Evolutionary conservation across 495 filamentous ascomycete genomes (phyloP), one percentile per base, ranked within the genome.

Genomic region (Penicillium paradoxum): DNA sequence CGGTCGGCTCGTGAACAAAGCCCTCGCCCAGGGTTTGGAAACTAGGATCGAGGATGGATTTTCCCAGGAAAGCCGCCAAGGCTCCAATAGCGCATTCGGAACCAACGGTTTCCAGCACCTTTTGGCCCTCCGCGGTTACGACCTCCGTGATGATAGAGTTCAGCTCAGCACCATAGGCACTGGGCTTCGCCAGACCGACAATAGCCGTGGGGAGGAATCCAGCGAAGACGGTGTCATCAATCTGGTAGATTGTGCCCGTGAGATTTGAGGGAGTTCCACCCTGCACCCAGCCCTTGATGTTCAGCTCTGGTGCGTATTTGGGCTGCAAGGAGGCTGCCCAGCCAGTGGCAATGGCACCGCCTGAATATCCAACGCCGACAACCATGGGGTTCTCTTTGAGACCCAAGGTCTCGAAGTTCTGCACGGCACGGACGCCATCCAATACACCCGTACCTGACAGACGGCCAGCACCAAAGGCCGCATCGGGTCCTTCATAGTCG

Each of bases 291-390:
- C 79, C 76, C 34, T 63, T 66, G 45, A 83, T 72, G 24, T 69
- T 51, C 3, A 85, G 59, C 34, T 82, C 79, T 1, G 80, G 74
- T 1, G 80, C 79, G 55, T 84, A 84, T 5, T 54, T 54, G 11
- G 62, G 65, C 38, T 79, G 76, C 43, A 83, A 49, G 53, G 80
- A 76, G 9, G 72, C 71, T 0, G 79, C 80, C 68, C 75, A 82
- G 44, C 71, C 77, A 1, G 71, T 77, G 0, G 80, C 79, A 41
- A 83, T 66, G 1, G 73, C 67, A 29, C 80, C 81, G n/a, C 81
- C 80, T 6, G 76, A 80, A 53, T 83, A 84, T 4, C 80, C 81
- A 8, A 51, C 54, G 4, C 64, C 68, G 9, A 69, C 66, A 41
- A 69, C 62, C 50, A 58, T 62, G 2, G 68, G 68, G 0, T 36